Evolutionary conservation across 768 basidiomycete species (phyloP).

Genomic region (Hortiboletus campestris): DNA sequence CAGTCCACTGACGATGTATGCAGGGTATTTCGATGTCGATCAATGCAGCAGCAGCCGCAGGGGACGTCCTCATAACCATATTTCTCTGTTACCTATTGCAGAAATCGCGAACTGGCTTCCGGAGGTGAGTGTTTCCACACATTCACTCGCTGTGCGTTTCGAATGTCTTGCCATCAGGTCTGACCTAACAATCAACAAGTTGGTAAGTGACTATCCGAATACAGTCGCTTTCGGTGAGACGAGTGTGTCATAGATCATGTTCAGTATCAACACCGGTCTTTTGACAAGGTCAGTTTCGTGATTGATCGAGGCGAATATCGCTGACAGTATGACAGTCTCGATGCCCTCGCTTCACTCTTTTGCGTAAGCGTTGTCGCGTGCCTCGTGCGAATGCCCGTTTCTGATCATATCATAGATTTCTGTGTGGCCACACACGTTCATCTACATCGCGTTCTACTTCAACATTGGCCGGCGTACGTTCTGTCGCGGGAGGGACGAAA

Average conservation of each 20-base stretch:
- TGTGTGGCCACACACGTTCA: conserved; percentile 46
- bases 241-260: conserved; percentile 40
- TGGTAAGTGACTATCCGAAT: conserved; percentile 23
- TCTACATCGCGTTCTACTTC: conserved; percentile 62
- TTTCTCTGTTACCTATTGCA: conserved; percentile 47
- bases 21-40: background rate
- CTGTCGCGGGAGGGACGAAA: background rate
- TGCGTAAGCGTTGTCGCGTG: conserved; percentile 32
- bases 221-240: background rate
- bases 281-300: conserved; percentile 28
- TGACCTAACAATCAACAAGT: conserved; percentile 49
- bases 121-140: conserved; percentile 25
- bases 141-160: background rate
- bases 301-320: background rate
- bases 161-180: conserved; percentile 25
- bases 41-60: conserved; percentile 48
- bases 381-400: background rate
- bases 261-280: conserved; percentile 44
- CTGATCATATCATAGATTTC: conserved; percentile 38
- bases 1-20: background rate
- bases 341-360: conserved; percentile 54
- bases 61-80: conserved; percentile 48
- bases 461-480: conserved; percentile 56
- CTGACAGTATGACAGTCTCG: conserved; percentile 34
- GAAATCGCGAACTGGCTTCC: conserved; percentile 50